phyloP scores from a whole-genome alignment of 352 stramenopile genomes.

The Halophytophthora batemanensis region DNA sequence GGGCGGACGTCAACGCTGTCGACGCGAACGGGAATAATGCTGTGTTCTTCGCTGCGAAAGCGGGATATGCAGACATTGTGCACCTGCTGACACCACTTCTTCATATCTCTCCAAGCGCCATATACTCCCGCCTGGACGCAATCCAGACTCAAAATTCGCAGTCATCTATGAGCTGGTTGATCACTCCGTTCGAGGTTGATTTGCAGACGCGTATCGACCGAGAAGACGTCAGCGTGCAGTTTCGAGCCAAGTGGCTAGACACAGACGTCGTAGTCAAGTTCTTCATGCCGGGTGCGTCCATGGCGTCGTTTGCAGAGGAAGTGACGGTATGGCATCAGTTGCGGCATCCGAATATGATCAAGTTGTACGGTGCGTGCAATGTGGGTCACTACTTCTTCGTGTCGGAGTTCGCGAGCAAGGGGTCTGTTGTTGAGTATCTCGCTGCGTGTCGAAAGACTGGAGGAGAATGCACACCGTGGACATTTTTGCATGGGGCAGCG shows the following conservation, averaged over 20 bases:
- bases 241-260: constrained; percentile 10
- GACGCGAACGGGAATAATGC: not conserved
- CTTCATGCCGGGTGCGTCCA: constrained; percentile 1
- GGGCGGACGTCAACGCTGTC: not conserved
- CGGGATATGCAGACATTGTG: too few species aligned
- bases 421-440: constrained; percentile 4
- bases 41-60: not conserved
- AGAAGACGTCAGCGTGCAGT: not conserved
- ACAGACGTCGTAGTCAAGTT: constrained; percentile 12
- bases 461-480: not conserved
- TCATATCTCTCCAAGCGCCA: too few species aligned
- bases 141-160: not conserved
- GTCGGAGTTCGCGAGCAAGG: constrained; percentile 8
- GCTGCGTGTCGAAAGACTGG: not conserved
- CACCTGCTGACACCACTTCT: not conserved
- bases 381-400: constrained; percentile 6
- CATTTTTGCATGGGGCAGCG: constrained; percentile 5
- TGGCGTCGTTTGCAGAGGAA: constrained; percentile 8
- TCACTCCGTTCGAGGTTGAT: constrained; percentile 6
- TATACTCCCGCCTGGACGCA: too few species aligned
- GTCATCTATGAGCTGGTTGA: constrained; percentile 1
- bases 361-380: constrained; percentile 13
- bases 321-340: too few species aligned
- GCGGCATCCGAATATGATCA: constrained; percentile 17
- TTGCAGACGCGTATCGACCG: not conserved